Evolutionary conservation across 2,329 filamentous ascomycete species (phyloP).

Genomic region (Calonectria pauciramosa): DNA sequence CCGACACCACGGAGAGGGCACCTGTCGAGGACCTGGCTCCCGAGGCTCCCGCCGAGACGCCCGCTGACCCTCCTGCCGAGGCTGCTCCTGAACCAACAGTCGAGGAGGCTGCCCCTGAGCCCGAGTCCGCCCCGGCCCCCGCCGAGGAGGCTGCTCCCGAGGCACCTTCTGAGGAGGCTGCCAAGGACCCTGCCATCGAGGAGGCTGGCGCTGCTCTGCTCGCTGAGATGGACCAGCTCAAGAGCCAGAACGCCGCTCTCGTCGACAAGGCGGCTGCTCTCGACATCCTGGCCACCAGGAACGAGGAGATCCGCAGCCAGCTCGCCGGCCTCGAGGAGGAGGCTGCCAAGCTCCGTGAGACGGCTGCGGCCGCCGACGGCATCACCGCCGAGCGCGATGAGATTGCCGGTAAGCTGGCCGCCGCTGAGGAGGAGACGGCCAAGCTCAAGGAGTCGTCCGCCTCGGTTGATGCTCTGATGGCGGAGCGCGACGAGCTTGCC

Average conservation of each 20-base stretch:
- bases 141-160: conserved; percentile 18
- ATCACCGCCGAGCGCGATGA: conserved; percentile 24
- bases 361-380: conserved; percentile 9
- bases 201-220: conserved; percentile 19
- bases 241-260: conserved; percentile 31
- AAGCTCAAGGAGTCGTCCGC: conserved; percentile 36
- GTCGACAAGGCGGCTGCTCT: conserved; percentile 34
- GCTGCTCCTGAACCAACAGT: neutral
- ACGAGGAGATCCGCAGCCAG: conserved; percentile 37
- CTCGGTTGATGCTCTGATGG: conserved; percentile 5
- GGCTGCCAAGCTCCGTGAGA: conserved; percentile 25
- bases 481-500: conserved; percentile 41
- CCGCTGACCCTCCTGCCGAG: neutral
- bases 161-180: conserved; percentile 18
- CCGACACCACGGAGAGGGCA: conserved; percentile 43
- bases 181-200: conserved; percentile 23
- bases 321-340: conserved; percentile 33
- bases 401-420: conserved; percentile 22
- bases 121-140: conserved; percentile 11
- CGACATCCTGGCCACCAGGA: conserved; percentile 30
- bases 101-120: neutral
- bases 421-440: conserved; percentile 27
- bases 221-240: conserved; percentile 23
- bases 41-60: conserved; percentile 7
- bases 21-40: conserved; percentile 27